Conservation (phyloP, 306 rosid species). For the Quercus mongolica region DNA sequence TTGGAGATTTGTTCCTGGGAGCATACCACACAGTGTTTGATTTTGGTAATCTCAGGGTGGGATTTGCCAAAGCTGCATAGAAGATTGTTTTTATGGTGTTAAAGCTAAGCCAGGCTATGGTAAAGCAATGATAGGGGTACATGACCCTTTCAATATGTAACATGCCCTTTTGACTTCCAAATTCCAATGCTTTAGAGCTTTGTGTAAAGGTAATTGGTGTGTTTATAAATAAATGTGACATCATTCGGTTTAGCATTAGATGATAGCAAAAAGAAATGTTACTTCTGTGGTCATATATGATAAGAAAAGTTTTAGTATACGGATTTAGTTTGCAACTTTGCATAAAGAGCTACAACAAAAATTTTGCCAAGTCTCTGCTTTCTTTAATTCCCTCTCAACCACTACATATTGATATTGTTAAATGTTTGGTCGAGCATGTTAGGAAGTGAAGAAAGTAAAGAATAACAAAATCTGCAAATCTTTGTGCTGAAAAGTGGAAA, state of each 20-base stretch:
- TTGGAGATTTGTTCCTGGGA: slow-evolving; percentile 60
- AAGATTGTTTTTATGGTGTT: slow-evolving; percentile 7
- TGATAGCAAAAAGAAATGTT: not conserved
- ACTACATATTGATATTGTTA: not conserved
- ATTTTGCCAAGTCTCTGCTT: not conserved
- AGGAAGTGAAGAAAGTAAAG: too few species aligned
- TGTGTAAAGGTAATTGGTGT: not conserved
- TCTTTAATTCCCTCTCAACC: not conserved
- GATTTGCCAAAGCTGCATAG: slow-evolving; percentile 65
- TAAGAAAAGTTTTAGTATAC: not conserved
- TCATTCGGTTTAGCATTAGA: not conserved
- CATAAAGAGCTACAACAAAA: too few species aligned
- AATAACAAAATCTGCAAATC: not conserved
- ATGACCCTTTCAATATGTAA: not conserved
- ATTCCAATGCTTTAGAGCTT: not conserved
- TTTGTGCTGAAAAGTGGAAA: too few species aligned
- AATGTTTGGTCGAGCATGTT: not conserved
- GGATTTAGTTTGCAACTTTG: too few species aligned
- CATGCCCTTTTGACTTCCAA: not conserved
- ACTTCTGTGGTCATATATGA: not conserved
- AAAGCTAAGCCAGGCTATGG: not conserved
- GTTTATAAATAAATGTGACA: not conserved
- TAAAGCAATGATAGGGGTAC: not conserved
- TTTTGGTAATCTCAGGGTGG: slow-evolving; percentile 56
- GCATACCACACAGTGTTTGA: slow-evolving; percentile 80